Percentiles rank a stretch among this genome's conserved stretches.
phyloP scores from a whole-genome alignment of 805 yeast species.

The Zygosaccharomyces gambellarensis region DNA sequence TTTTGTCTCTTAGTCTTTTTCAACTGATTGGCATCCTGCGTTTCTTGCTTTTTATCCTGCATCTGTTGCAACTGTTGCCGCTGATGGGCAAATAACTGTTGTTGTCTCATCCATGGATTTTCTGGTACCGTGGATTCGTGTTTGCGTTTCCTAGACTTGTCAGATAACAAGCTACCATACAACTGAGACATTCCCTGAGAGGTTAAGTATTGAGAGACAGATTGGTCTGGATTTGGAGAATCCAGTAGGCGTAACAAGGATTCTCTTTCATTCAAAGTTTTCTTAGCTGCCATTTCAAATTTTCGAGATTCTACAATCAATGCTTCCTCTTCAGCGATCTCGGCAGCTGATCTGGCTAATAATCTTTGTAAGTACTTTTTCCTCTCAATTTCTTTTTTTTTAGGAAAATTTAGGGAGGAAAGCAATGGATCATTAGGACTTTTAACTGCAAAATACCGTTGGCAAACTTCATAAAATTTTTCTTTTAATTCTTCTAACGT shows the following conservation, averaged over 20 bases:
- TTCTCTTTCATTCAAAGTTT: constrained; percentile 77
- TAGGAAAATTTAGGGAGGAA: constrained; percentile 63
- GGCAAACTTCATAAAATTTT: constrained; percentile 68
- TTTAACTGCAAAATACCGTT: constrained; percentile 45
- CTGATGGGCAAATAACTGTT: constrained; percentile 38
- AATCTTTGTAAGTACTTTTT: constrained; percentile 75
- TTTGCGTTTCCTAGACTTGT: constrained; percentile 53
- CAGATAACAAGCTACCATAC: constrained; percentile 71
- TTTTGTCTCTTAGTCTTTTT: constrained; percentile 32
- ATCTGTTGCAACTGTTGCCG: constrained; percentile 33
- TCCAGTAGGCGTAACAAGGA: constrained; percentile 74
- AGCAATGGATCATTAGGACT: constrained; percentile 47
- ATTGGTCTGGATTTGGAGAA: constrained; percentile 76
- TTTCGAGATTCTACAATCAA: constrained; percentile 87
- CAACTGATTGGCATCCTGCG: constrained; percentile 15
- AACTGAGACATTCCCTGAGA: constrained; percentile 88
- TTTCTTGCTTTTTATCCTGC: constrained; percentile 15
- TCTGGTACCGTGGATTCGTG: constrained; percentile 38
- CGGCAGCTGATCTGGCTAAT: constrained; percentile 85
- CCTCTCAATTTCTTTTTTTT: constrained; percentile 68
- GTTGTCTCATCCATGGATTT: constrained; percentile 42
- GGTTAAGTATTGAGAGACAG: constrained; percentile 69
- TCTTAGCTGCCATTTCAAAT: constrained; percentile 87
- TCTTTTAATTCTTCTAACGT: constrained; percentile 77
- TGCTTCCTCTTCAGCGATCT: constrained; percentile 96